Evolutionary conservation across 768 basidiomycete genomes (phyloP), one percentile per base, ranked within the genome.

Genomic region (Mycena vulgaris): DNA sequence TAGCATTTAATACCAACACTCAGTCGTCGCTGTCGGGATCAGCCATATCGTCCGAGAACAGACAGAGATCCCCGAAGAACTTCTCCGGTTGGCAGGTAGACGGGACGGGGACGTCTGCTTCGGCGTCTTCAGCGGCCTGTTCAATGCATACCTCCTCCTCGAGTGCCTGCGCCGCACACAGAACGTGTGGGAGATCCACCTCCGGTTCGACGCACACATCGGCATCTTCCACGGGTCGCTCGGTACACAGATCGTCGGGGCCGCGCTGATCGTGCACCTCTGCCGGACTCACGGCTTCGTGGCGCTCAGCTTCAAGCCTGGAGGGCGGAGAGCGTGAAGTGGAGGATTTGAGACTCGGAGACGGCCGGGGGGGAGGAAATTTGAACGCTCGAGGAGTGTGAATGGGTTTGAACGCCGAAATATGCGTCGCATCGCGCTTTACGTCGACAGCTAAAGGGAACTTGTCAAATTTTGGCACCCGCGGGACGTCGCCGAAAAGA

Each of bases 21-120:
- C 45, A 69, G 45, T 57, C 68, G 21, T 69, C 68, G 45, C 68
- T 69, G 10, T 69, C 68, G 23, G 55, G 47, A 14, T 16, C 55
- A 16, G 57, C 68, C 10, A 57, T 28, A 6, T 69, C 68, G 23
- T 69, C 68, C 13, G 68, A 31, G 27, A 69, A 69, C 28, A 69
- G 68, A 42, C 60, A 63, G n/a, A 69, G 33, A 16, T 69, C 55
- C 13, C 60, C 68, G 27, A 69, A 69, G 33, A 63, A 69, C 31
- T 35, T 49, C 31, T 49, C 45, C 14, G 55, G 37, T 23, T 37
- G 35, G 5, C 16, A 16, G 11, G 6, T 19, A 39, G 13, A 10
- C 30, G 17, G 8, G n/a, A 5, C 9, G 35, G 31, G 27, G 1
- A 37, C 27, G 39, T 23, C 42, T 21, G 21, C n/a, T n/a, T 45